Evolutionary conservation across 2,329 filamentous ascomycete genomes (phyloP).

Genomic region (Phaeosphaeriaceae sp.): DNA sequence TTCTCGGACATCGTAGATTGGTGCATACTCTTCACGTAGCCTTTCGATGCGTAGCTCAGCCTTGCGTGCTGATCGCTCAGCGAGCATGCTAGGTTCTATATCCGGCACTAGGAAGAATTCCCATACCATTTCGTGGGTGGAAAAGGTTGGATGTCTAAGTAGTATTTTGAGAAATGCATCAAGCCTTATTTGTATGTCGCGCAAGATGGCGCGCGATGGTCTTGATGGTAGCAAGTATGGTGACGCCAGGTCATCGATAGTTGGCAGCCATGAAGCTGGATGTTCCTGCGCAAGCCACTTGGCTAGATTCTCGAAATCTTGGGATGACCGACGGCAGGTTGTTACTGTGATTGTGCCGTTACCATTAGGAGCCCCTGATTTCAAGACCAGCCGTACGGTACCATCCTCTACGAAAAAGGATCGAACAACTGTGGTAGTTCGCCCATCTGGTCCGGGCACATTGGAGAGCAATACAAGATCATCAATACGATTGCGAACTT

Average conservation of each 20-base stretch:
- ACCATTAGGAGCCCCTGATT: slow-evolving; percentile 86
- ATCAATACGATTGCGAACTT: slow-evolving; percentile 94
- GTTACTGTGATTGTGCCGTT: slow-evolving; percentile 89
- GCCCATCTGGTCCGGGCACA: slow-evolving; percentile 70
- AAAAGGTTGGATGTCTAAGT: slow-evolving; percentile 87
- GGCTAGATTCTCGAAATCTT: slow-evolving; percentile 90
- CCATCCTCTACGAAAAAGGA: slow-evolving; percentile 98
- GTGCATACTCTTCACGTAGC: slow-evolving; percentile 86
- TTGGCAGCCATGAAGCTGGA: slow-evolving; percentile 92
- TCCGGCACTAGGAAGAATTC: slow-evolving; percentile 98
- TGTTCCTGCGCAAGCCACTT: slow-evolving; percentile 86
- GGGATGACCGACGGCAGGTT: slow-evolving; percentile 84
- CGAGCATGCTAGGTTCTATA: slow-evolving; percentile 87
- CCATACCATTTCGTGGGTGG: slow-evolving; percentile 97
- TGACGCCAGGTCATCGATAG: slow-evolving; percentile 76
- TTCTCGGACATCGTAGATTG: slow-evolving; percentile 78
- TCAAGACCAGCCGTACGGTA: slow-evolving; percentile 88
- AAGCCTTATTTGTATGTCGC: slow-evolving; percentile 84
- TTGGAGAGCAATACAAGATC: slow-evolving; percentile 83
- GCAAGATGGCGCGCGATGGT: slow-evolving; percentile 83
- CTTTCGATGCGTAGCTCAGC: slow-evolving; percentile 82
- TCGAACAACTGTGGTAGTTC: slow-evolving; percentile 90
- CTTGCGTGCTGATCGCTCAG: slow-evolving; percentile 85
- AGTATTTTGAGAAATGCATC: slow-evolving; percentile 89
- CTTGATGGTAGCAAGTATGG: slow-evolving; percentile 94